These are phyloP conservation scores for Scheffersomyces coipomensis DNA, from an alignment of 805 yeast species.

Conservation along the genomic window DNA sequence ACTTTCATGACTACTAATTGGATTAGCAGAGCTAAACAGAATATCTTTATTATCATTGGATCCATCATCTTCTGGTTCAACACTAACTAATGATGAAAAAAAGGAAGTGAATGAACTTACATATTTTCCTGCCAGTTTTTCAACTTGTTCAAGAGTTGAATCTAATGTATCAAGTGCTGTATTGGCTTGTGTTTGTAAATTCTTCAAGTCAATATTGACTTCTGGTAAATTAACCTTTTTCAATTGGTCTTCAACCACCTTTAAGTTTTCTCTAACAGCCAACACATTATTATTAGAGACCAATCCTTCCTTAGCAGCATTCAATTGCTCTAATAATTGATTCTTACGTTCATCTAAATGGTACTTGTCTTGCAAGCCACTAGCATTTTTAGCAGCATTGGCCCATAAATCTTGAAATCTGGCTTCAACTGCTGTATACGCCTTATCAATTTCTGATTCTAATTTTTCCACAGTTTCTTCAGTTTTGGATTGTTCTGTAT, in stretches of 20 bases:
- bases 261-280: slow-evolving; percentile 15
- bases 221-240: slow-evolving; percentile 18
- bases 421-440: slow-evolving; percentile 45
- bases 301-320: slow-evolving; percentile 19
- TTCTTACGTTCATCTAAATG: slow-evolving; percentile 26
- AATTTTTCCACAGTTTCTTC: slow-evolving; percentile 51
- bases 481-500: slow-evolving; percentile 30
- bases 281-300: slow-evolving; percentile 17
- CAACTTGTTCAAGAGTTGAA: slow-evolving; percentile 66
- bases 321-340: slow-evolving; percentile 26
- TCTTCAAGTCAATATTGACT: slow-evolving; percentile 19
- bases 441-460: slow-evolving; percentile 53
- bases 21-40: slow-evolving; percentile 13
- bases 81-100: slow-evolving; percentile 38
- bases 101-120: slow-evolving; percentile 58
- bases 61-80: slow-evolving; percentile 15
- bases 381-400: slow-evolving; percentile 30
- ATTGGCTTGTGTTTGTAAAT: slow-evolving; percentile 38
- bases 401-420: slow-evolving; percentile 32
- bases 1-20: slow-evolving; percentile 14
- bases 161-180: slow-evolving; percentile 70
- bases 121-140: slow-evolving; percentile 63
- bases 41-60: slow-evolving; percentile 15
- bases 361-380: slow-evolving; percentile 25
- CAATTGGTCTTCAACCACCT: slow-evolving; percentile 26